A percentile compares a stretch with the other conserved stretches of the same genome.
Evolutionary conservation across 2,329 filamentous ascomycete genomes (phyloP).

Genomic region (Aspergillus amoenus): DNA sequence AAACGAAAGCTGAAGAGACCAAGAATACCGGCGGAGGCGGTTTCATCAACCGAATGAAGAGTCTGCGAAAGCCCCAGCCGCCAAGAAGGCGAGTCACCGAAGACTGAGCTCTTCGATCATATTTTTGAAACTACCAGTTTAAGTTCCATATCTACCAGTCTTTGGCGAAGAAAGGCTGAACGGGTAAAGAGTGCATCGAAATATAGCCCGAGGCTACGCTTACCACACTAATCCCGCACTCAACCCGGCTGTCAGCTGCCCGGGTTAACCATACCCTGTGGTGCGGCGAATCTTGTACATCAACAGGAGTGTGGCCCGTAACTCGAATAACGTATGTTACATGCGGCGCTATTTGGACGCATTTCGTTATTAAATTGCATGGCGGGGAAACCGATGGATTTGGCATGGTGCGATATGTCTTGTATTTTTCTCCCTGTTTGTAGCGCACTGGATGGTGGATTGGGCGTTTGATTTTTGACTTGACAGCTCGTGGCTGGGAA

Average conservation of each 20-base stretch:
- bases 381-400: not conserved
- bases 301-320: not conserved
- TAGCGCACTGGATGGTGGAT: conserved; percentile 10
- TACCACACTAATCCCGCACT: not conserved
- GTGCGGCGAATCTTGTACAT: not conserved
- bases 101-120: conserved; percentile 20
- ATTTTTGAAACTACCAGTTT: not conserved
- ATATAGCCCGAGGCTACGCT: not conserved
- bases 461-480: conserved; percentile 12
- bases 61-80: conserved; percentile 60
- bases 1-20: conserved; percentile 35
- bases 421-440: conserved; percentile 6
- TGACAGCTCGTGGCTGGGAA: conserved; percentile 4
- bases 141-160: not conserved
- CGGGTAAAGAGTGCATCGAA: not conserved
- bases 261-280: not conserved
- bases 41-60: conserved; percentile 77
- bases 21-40: conserved; percentile 54
- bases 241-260: not conserved
- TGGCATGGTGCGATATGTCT: not conserved
- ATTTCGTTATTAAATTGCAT: not conserved
- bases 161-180: not conserved
- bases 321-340: not conserved
- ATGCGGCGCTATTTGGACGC: not conserved
- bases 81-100: conserved; percentile 41